Evolutionary conservation across 1,139 yeast genomes (phyloP), one percentile per base, ranked within the genome.

Genomic region (Suhomyces kunorum): DNA sequence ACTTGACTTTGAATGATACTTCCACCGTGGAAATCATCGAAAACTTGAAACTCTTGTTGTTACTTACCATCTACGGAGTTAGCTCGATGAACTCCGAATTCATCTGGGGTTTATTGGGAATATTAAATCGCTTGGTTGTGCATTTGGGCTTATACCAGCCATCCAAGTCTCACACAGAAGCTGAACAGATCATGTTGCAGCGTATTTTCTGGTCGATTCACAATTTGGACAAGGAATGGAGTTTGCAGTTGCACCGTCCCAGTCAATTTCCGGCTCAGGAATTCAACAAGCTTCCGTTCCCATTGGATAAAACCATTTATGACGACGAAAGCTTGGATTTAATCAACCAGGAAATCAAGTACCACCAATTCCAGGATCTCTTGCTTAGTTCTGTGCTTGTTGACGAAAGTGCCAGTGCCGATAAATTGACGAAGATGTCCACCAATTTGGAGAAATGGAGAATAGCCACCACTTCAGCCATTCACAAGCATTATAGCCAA

Each of bases 141-240:
- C 54, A 55, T 34, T 52, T 58, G 36, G 61, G 55, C 6, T 44
- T 62, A 22, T 64, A 55, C 43, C 56, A 35, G 19, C 41, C 42
- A 4, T 23, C 27, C 1, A 31, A 31, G 8, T 20, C 29, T 6
- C 15, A 15, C 5, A 22, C 39, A 4, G 11, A 15, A 7, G 5
- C 20, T 14, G 27, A 32, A 8, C 17, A 14, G 7, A 27, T 26
- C 8, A 36, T 33, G 2, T 38, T 51, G 25, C 50, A 58, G 34
- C 50, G 70, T 20, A 49, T 68, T 5, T 67, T 70, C 42, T 71
- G 76, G 75, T 54, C 74, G 2, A 49, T 67, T 2, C 65, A 61
- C 47, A 69, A 67, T 38, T 48, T 71, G 38, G 78, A 72, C 44
- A 64, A 65, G 34, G 74, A 68, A 37, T 48, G 68, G 16, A 64